Evolutionary conservation across 2,329 filamentous ascomycete species (phyloP), one percentile per base, ranked within the genome.

Genomic region (Torrubiella hemipterigena): DNA sequence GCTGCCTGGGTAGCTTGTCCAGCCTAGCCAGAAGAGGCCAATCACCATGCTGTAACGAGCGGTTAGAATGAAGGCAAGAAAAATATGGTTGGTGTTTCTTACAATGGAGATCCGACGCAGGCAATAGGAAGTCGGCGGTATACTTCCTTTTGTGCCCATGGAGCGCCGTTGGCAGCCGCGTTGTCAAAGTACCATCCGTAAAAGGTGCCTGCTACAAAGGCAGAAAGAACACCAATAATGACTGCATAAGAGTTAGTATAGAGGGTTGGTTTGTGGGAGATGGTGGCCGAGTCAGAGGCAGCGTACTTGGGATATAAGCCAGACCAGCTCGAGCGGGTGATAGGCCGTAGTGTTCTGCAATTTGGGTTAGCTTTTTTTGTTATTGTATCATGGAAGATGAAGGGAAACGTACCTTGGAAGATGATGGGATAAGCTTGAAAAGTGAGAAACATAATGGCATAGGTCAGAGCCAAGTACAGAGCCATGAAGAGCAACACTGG

Each of bases 91-190:
- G 65, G 63, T 3, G 73, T 48, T 29, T 65, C 67, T 23, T 64
- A 65, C 51, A 76, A 72, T 0, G 74, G 73, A n/a, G 73, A 65
- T 7, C 72, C 72, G 35, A 73, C 68, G 5, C 75, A 76, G 3
- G 55, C 58, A 13, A 59, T 44, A 50, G 67, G 38, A 27, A 53
- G 34, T 51, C 56, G 22, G 45, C 64, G 32, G 37, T 42, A 44
- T 4, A 53, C 45, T 21, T 55, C 48, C 10, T 40, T 41, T 25
- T 50, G 40, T 4, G 52, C 45, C 52, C 52, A 55, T n/a, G 33
- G 25, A 3, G 42, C 44, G 4, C 50, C 51, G 2, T 42, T 44
- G 8, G 38, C 35, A 9, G 41, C 40, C 15, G 44, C 36, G 6
- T 34, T 35, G 20, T 47, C 48, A 22, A 51, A 48, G 23, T 42